Evolutionary conservation across 192 early-diverging fungal genomes (phyloP).

Genomic region (Coemansia pectinata): DNA sequence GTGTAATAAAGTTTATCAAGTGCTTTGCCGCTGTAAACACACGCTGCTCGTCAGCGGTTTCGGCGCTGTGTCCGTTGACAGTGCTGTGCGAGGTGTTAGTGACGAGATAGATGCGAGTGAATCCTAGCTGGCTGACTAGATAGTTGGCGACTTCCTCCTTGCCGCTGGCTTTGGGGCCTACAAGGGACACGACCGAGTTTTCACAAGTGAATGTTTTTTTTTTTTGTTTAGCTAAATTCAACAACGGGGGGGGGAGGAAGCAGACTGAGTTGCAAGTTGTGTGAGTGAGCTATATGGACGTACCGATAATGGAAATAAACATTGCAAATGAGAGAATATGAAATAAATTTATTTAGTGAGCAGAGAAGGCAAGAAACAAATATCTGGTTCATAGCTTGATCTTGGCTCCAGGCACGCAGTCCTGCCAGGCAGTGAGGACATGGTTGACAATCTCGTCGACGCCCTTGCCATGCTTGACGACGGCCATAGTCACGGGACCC

Average conservation of each 20-base stretch:
- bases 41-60: neutral
- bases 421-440: constrained; percentile 64
- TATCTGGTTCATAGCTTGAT: constrained; percentile 17
- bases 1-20: constrained; percentile 68
- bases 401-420: constrained; percentile 50
- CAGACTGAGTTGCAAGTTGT: neutral
- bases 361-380: neutral
- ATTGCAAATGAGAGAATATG: constrained; percentile 15
- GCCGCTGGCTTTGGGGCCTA: constrained; percentile 53
- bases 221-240: neutral
- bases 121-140: constrained; percentile 10
- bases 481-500: constrained; percentile 91
- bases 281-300: neutral
- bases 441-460: constrained; percentile 78
- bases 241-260: too few species aligned
- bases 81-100: neutral
- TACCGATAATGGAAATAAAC: constrained; percentile 55
- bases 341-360: neutral
- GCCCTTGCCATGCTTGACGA: constrained; percentile 87
- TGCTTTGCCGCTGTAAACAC: constrained; percentile 62
- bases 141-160: constrained; percentile 47
- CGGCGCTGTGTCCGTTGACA: neutral
- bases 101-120: constrained; percentile 23
- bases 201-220: neutral
- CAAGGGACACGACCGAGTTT: neutral